Base-by-base conservation (phyloP, 768 basidiomycete genomes). In the Lactarius tabidus region DNA sequence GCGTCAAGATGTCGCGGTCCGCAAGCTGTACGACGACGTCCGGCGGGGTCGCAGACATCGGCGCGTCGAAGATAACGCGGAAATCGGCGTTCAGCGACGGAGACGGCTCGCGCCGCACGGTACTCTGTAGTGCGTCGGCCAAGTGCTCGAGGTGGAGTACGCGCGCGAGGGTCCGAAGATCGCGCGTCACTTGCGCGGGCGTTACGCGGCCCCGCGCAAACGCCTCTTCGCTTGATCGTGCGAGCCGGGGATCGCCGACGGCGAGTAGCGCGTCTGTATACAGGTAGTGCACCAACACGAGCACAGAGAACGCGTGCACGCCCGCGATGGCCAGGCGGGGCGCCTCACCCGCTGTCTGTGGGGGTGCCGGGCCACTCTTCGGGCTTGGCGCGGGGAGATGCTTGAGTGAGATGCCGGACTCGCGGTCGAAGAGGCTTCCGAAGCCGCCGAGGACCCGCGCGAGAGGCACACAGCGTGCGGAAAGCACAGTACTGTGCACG, bases 181-280 rank as follows among this genome's bases (percentile, higher is more conserved):
- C 90, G 14, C 72, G 62, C 75, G 87, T 89, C 55, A 94, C 78
- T 63, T 78, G 77, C 0, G 71, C 66, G 4, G 81, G 75, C 18
- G 80, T 78, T 17, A 83, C 74, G 33, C 79, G 80, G 15, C 83
- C 64, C 18, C 55, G 64, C 8, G 72, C 63, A n/a, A 83, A 77
- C 26, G 79, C 75, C 6, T 70, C 72, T 31, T 79, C 77, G 2
- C 89, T 74, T 1, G 76, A 73, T 0, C 76, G 68, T 6, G 77
- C 80, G 14, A 91, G 79, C 20, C 93, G 84, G 15, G 81, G 79
- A 73, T 98, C 95, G 92, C 94, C 95, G 17, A 95, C 74, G 0
- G 92, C 86, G 14, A 92, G 78, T 1, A 95, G 75, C 45, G 87
- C 83, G 73, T 99, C 96, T 1, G 90, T 83, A 75, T 98, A 98